Conservation (phyloP, 2,329 filamentous ascomycete species). For the Aspergillus calidoustus region DNA sequence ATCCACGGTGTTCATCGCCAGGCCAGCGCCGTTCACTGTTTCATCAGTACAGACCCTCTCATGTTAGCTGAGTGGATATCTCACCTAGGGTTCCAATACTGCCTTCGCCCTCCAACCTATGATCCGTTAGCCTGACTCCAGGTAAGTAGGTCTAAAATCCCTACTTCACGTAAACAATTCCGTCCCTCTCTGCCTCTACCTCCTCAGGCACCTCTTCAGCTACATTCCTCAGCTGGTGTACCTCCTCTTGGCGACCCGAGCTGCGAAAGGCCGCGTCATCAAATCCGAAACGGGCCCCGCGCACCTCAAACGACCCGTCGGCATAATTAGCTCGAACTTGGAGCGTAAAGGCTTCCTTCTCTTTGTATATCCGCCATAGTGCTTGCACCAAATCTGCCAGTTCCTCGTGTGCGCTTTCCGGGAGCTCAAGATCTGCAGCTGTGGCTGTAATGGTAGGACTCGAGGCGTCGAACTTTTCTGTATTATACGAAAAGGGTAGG, state of each 20-base stretch:
- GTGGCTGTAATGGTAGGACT: conserved; percentile 44
- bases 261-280: conserved; percentile 72
- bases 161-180: conserved; percentile 78
- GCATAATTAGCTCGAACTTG: conserved; percentile 55
- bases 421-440: conserved; percentile 58
- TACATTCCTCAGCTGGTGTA: conserved; percentile 62
- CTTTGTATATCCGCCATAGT: conserved; percentile 64
- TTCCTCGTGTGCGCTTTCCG: conserved; percentile 48
- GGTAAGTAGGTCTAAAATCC: background rate
- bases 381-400: conserved; percentile 56
- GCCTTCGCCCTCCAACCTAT: conserved; percentile 53
- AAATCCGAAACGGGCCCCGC: conserved; percentile 64
- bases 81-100: conserved; percentile 73
- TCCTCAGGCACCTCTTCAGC: conserved; percentile 60
- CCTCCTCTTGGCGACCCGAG: conserved; percentile 62
- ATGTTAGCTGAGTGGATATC: background rate
- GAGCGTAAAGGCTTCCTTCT: conserved; percentile 68
- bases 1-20: conserved; percentile 91
- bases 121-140: background rate
- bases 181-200: conserved; percentile 67
- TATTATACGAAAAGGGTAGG: conserved; percentile 67
- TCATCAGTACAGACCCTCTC: conserved; percentile 8
- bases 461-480: conserved; percentile 52
- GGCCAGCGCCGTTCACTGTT: conserved; percentile 79
- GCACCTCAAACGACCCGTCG: conserved; percentile 53